Evolutionary conservation across 2,329 filamentous ascomycete species (phyloP).

Genomic region (Colletotrichum lini): DNA sequence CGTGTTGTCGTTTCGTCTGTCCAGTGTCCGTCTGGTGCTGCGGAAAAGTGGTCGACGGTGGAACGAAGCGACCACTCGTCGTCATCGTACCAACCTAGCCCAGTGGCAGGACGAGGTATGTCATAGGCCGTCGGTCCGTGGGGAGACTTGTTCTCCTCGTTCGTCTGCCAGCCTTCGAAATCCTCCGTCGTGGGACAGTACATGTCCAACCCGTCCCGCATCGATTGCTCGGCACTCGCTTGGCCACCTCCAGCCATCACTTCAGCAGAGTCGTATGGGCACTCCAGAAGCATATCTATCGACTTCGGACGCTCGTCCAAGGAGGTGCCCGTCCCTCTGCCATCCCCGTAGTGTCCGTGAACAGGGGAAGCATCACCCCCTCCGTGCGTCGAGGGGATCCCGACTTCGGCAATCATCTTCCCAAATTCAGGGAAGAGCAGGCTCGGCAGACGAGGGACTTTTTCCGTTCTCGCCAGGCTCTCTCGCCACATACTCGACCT

Average conservation of each 20-base stretch:
- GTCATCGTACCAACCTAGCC: constrained; percentile 25
- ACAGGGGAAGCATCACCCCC: not conserved
- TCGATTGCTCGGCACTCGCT: not conserved
- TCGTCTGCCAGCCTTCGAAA: constrained; percentile 2
- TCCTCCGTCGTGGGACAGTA: not conserved
- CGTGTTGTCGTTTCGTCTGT: not conserved
- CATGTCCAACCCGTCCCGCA: not conserved
- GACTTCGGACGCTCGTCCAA: not conserved
- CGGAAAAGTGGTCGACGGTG: not conserved
- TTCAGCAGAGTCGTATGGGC: not conserved
- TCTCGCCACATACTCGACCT: not conserved
- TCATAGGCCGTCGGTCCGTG: not conserved
- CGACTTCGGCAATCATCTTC: not conserved
- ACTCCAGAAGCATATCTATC: not conserved
- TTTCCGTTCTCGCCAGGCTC: not conserved
- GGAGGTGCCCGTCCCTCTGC: not conserved
- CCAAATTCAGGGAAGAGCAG: constrained; percentile 4
- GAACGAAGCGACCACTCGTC: not conserved
- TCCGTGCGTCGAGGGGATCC: not conserved
- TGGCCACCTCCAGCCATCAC: not conserved
- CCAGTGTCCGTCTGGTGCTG: not conserved
- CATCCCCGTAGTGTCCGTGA: not conserved
- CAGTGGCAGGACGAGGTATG: not conserved
- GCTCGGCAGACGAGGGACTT: not conserved
- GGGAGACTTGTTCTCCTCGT: not conserved